Evolutionary conservation across 1,139 yeast species (phyloP), one percentile per base, ranked within the genome.

Genomic region (Suhomyces guaymorum): DNA sequence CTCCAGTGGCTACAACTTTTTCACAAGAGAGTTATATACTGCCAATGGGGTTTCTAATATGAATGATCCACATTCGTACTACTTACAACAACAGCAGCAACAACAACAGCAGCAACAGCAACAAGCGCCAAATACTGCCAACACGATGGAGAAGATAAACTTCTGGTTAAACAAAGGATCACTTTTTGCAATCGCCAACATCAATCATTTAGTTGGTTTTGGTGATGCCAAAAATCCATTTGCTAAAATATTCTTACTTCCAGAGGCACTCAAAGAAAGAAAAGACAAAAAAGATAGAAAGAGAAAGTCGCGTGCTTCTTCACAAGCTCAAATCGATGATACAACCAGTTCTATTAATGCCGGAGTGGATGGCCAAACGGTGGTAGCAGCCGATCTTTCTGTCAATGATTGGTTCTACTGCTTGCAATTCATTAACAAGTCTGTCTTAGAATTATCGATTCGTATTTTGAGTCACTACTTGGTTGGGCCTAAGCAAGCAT

Each of bases 161-260:
- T 83, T 82, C 49, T 84, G 88, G 84, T 80, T 80, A 49, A 82
- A 82, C 49, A 82, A 83, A 52, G 82, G 87, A 2, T 77, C 89
- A 1, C 69, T 79, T 26, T 83, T 84, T 64, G 90, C 92, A 1
- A 68, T 83, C 37, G 80, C 88, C 17, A 85, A 84, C 50, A 78
- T 84, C 37, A 73, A 80, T 49, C 90, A 83, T 58, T 55, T 83
- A 31, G 75, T 82, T 32, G 94, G 94, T 1, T 80, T 83, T 58
- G 94, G 94, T 20, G 84, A 82, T 51, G 71, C 85, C 3, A 69
- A 71, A 32, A 83, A 82, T 51, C 89, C 92, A 13, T 82, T 84
- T 59, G 87, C 90, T 3, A 76, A 80, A 48, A 54, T 84, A 13
- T 84, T 84, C 56, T 79, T 75, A 38, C 62, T 84, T 18, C 84